Conservation (phyloP, 495 filamentous ascomycete species). For the Oidiodendron maius region DNA sequence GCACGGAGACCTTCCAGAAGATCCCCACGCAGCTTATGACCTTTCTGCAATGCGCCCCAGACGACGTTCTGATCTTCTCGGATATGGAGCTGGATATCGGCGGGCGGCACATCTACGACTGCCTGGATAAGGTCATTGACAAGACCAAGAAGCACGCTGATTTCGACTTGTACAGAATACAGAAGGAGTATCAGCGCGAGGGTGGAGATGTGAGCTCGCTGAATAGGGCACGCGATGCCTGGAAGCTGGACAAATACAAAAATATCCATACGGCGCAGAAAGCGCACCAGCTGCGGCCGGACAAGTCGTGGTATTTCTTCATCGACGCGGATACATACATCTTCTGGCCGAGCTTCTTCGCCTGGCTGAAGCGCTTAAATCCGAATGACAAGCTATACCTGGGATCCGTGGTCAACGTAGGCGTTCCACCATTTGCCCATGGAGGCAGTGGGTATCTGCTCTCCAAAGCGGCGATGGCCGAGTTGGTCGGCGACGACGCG, state of each 20-base stretch:
- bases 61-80: slow-evolving; percentile 50
- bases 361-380: slow-evolving; percentile 46
- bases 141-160: slow-evolving; percentile 28
- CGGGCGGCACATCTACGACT: slow-evolving; percentile 43
- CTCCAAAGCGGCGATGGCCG: slow-evolving; percentile 46
- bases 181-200: not conserved
- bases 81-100: slow-evolving; percentile 48
- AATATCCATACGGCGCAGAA: slow-evolving; percentile 58
- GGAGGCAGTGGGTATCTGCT: slow-evolving; percentile 63
- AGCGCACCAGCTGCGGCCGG: slow-evolving; percentile 40
- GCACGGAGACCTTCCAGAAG: slow-evolving; percentile 44
- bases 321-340: slow-evolving; percentile 63
- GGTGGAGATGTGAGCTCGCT: not conserved
- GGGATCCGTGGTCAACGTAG: slow-evolving; percentile 52
- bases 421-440: slow-evolving; percentile 54
- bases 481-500: slow-evolving; percentile 27
- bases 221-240: slow-evolving; percentile 31
- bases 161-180: slow-evolving; percentile 45
- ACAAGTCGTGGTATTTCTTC: slow-evolving; percentile 59
- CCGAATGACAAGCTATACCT: slow-evolving; percentile 42
- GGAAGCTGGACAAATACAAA: slow-evolving; percentile 67
- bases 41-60: slow-evolving; percentile 38
- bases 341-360: slow-evolving; percentile 55
- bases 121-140: slow-evolving; percentile 37
- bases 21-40: slow-evolving; percentile 51